Evolutionary conservation across 2,329 filamentous ascomycete species (phyloP), one percentile per base, ranked within the genome.

Genomic region (Sporothrix inflata): DNA sequence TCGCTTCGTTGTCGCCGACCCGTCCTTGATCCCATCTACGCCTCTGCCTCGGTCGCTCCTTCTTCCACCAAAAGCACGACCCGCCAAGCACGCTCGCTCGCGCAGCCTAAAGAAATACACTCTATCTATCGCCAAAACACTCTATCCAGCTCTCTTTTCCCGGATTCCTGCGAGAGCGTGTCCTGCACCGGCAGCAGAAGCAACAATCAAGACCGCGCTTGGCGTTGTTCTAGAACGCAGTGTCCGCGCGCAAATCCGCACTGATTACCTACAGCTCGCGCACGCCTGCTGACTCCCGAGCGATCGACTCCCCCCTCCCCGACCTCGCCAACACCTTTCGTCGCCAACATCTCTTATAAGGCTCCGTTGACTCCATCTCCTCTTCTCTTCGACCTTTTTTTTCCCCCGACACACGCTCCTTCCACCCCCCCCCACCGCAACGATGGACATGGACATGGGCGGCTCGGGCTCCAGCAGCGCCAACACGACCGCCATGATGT

Each of bases 401-500:
- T 24, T 14, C 30, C 21, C 51, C 30, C 61, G 24, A 19, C 11
- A 11, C 30, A 8, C n/a, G n/a, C n/a, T n/a, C n/a, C n/a, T n/a
- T n/a, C n/a, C n/a, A n/a, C n/a, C n/a, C n/a, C 49, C n/a, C 55
- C 45, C 60, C 38, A n/a, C 12, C 60, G 42, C 27, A 8, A 65
- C 42, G 21, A 73, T 74, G 71, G 69, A 70, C 51, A 73, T 72
- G 72, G 49, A 30, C 60, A 73, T 69, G 65, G 60, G 63, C 71
- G 60, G 61, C 68, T 69, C 61, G 24, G 57, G 69, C 38, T 53
- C 74, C 73, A 55, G 4, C 68, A 71, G 69, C 40, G 65, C 65
- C 70, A 73, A 51, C 67, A 77, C 53, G 3, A 27, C 14, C 7
- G 42, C 21, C 2, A 73, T 73, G 71, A 75, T 75, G 75, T n/a